phyloP scores from a whole-genome alignment of 331 rosid species.

The Malus hybrid region DNA sequence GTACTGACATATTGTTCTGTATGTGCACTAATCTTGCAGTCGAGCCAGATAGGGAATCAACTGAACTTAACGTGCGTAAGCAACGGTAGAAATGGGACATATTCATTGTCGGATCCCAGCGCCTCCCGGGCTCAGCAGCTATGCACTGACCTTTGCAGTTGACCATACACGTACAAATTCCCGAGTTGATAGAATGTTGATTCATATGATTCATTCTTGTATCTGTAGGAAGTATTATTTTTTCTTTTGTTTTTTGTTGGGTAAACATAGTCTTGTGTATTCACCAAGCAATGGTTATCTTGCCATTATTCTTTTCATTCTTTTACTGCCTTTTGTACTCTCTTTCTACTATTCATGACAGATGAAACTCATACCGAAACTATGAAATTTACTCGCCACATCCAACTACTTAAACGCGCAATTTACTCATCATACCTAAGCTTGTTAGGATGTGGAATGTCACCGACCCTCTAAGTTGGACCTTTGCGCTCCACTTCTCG shows the following conservation, averaged over 20 bases:
- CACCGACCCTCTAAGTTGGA: no score
- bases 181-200: neutral
- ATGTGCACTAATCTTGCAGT: no score
- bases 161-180: slow-evolving; percentile 8
- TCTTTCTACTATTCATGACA: no score
- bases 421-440: no score
- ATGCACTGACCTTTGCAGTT: slow-evolving; percentile 50
- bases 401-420: no score
- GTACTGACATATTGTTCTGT: neutral
- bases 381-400: no score
- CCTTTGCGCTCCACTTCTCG: no score
- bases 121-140: slow-evolving; percentile 31
- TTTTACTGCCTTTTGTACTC: neutral
- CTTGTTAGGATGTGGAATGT: no score
- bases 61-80: slow-evolving; percentile 59
- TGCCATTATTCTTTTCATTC: neutral
- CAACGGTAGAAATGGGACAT: slow-evolving; percentile 42
- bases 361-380: no score
- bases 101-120: slow-evolving; percentile 21
- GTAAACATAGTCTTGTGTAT: neutral
- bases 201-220: neutral
- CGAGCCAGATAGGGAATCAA: slow-evolving; percentile 35
- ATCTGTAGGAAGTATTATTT: neutral
- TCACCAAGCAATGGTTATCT: neutral
- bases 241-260: neutral